Base-by-base conservation (phyloP, 352 stramenopile species). In the Pythium biforme region DNA sequence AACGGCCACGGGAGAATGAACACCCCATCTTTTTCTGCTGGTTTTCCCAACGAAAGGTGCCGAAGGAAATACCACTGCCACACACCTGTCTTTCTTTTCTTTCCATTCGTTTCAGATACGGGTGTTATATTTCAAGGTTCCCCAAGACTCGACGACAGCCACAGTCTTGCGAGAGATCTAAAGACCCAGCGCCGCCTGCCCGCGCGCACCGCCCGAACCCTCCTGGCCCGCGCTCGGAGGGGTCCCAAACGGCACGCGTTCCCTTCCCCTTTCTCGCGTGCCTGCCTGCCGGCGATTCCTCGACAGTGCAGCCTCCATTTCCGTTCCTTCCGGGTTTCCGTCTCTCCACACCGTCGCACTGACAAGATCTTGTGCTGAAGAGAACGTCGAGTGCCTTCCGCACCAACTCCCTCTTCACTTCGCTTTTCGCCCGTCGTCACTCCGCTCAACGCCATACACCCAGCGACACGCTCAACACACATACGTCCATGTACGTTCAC, bases 31-130 rank as follows among this genome's bases (percentile, higher is more conserved):
- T 11, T 9, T 40, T 40, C 9, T 43, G 31, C 31, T 37, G 31
- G n/a, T n/a, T 37, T 37, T 34, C 3, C 8, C 31, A 37, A 37
- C 31, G 31, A 37, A 37, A 37, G 31, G 10, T 43, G 6, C 37
- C 37, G 14, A n/a, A n/a, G n/a, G n/a, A n/a, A n/a, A n/a, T n/a
- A n/a, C n/a, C n/a, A n/a, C n/a, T 19, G 14, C 37, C 37, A 20
- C 26, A 26, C 17, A 1, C 33, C 15, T 26, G 34, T 57, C 47
- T 57, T 64, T 64, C 57, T 64, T 64, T 64, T 45, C 46, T 64
- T 64, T 64, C 57, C 57, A 49, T 64, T 57, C 26, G 57, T 64
- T 64, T 64, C 57, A 64, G 57, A 52, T 33, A 25, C 4, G 7
- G 15, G 2, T 11, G 57, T 57, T 55, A 64, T 64, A 52, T 64